A percentile compares a stretch with the other conserved stretches of the same genome.
Conservation (phyloP, 306 rosid genomes). For the Gastrolobium bilobum region DNA sequence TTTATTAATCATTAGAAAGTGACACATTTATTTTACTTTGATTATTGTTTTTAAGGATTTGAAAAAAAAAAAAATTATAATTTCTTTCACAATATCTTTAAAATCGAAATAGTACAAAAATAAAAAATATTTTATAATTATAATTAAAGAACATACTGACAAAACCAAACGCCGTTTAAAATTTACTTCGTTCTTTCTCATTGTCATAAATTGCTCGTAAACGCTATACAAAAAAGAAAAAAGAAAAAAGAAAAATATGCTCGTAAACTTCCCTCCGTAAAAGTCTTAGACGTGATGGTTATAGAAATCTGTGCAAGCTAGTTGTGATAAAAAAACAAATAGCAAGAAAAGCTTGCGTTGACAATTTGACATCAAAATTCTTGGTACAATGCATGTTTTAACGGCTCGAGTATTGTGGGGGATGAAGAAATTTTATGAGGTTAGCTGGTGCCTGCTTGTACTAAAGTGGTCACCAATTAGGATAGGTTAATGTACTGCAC, state of each 20-base stretch:
- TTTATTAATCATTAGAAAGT: no score
- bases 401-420: slow-evolving; percentile 10
- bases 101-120: no score
- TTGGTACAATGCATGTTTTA: slow-evolving; percentile 45
- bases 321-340: slow-evolving; percentile 48
- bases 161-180: not conserved
- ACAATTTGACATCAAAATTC: slow-evolving; percentile 33
- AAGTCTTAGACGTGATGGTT: slow-evolving; percentile 31
- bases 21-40: no score
- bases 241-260: no score
- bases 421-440: not conserved
- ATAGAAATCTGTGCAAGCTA: slow-evolving; percentile 24
- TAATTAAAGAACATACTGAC: no score
- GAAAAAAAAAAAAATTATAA: no score
- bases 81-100: no score
- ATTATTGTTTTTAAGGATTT: no score
- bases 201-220: no score
- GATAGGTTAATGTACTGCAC: slow-evolving; percentile 2
- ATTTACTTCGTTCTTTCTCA: not conserved
- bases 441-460: slow-evolving; percentile 40
- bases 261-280: not conserved
- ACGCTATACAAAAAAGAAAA: no score
- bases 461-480: slow-evolving; percentile 45
- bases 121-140: no score
- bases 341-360: slow-evolving; percentile 40